Percentiles rank a stretch among this genome's conserved stretches.
Conservation (phyloP, 2,329 filamentous ascomycete species). For the Ophiostoma piceae region DNA sequence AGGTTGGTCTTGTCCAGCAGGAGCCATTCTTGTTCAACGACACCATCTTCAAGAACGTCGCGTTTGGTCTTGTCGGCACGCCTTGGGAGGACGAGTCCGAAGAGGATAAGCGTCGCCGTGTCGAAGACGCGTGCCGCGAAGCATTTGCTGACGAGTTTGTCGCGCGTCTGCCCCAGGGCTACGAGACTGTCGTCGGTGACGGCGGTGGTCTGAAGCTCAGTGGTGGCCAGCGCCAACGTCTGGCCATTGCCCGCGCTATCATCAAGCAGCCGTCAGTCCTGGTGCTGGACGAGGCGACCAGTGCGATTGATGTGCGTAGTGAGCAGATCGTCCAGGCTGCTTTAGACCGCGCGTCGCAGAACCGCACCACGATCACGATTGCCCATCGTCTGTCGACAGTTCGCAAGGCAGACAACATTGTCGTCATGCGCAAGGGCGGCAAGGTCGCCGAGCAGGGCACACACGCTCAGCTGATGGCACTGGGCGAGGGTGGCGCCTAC, state of each 20-base stretch:
- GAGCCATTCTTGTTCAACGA: constrained; percentile 44
- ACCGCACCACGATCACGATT: constrained; percentile 45
- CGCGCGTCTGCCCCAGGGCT: constrained; percentile 57
- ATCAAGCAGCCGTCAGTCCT: constrained; percentile 32
- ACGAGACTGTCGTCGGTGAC: constrained; percentile 70
- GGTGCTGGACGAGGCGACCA: constrained; percentile 34
- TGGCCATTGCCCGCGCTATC: constrained; percentile 49
- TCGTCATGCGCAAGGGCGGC: constrained; percentile 71
- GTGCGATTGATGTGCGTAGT: constrained; percentile 48
- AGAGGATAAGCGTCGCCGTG: constrained; percentile 49
- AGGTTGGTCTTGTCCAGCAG: constrained; percentile 43
- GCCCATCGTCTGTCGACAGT: constrained; percentile 53
- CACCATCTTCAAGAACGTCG: constrained; percentile 50
- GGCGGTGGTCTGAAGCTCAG: constrained; percentile 75
- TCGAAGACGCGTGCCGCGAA: constrained; percentile 60
- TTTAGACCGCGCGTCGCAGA: constrained; percentile 31
- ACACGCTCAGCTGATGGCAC: constrained; percentile 63
- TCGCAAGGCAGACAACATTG: constrained; percentile 70
- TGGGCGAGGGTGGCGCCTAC: constrained; percentile 59
- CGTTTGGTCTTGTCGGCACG: constrained; percentile 45
- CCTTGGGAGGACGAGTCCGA: constrained; percentile 35
- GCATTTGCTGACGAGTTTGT: constrained; percentile 68
- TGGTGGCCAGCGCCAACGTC: constrained; percentile 70
- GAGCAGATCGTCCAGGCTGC: constrained; percentile 33
- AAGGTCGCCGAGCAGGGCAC: constrained; percentile 67